Evolutionary conservation across 495 filamentous ascomycete species (phyloP).

Genomic region (Aspergillus nanangensis): DNA sequence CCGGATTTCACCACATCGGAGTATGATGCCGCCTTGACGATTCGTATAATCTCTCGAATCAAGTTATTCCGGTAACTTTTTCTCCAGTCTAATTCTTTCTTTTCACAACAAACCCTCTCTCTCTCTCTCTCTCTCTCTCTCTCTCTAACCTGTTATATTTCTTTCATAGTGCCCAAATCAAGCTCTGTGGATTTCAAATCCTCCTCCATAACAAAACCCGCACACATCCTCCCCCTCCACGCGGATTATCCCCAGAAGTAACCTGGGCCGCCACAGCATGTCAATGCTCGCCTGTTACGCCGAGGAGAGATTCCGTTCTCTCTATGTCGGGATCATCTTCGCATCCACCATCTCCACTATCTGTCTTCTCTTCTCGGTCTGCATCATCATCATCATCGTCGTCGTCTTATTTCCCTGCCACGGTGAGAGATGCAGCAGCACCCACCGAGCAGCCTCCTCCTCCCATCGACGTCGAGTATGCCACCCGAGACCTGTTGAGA

Average conservation of each 20-base stretch:
- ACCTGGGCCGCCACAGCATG: not conserved
- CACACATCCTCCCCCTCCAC: conserved; percentile 33
- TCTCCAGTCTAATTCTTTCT: no score
- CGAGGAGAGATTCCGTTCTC: no score
- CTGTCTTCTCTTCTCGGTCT: no score
- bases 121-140: not conserved
- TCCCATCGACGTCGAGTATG: conserved; percentile 50
- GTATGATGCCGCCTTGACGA: conserved; percentile 40
- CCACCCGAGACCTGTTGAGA: conserved; percentile 48
- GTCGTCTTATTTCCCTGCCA: conserved; percentile 29
- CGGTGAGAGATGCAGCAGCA: no score
- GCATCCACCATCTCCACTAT: no score
- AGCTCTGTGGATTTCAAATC: conserved; percentile 54
- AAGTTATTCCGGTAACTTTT: conserved; percentile 59
- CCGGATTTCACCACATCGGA: conserved; percentile 36
- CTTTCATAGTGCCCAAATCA: conserved; percentile 51
- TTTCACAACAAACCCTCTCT: conserved; percentile 2
- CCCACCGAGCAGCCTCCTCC: no score
- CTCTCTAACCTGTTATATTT: not conserved
- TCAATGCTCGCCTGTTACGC: no score
- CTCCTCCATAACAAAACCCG: conserved; percentile 60
- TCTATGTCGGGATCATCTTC: no score
- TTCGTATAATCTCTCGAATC: conserved; percentile 53
- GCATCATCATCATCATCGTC: no score
- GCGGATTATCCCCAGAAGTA: no score